A percentile compares a stretch with the other conserved stretches of the same genome.
phyloP scores from a whole-genome alignment of 73 alveolate genomes.

The Halteria grandinella region DNA sequence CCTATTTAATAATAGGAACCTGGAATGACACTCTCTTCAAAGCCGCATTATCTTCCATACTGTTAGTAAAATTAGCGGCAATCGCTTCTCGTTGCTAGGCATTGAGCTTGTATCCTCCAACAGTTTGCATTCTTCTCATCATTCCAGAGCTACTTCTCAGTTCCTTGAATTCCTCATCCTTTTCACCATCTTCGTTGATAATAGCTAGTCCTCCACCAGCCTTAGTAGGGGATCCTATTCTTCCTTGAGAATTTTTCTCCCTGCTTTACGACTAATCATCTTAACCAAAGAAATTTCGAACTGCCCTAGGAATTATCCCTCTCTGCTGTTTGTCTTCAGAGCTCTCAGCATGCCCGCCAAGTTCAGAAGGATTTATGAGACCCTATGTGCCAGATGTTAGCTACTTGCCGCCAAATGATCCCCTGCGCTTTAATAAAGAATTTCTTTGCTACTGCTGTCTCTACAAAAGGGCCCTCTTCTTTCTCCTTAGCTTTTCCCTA shows the following conservation, averaged over 20 bases:
- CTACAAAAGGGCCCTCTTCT: constrained; percentile 1
- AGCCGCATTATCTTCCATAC: too few species aligned
- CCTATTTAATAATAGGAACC: too few species aligned
- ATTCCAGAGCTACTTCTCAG: too few species aligned
- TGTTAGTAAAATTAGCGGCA: too few species aligned
- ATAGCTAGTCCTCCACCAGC: too few species aligned
- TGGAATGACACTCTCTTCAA: too few species aligned
- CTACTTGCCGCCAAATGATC: background rate
- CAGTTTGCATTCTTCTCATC: too few species aligned
- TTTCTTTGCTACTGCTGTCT: background rate
- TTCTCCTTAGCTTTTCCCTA: background rate
- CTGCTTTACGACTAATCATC: background rate
- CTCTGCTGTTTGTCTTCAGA: background rate
- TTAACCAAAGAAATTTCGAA: background rate
- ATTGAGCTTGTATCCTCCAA: too few species aligned
- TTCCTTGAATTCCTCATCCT: too few species aligned
- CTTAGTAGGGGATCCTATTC: too few species aligned
- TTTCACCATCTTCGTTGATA: too few species aligned
- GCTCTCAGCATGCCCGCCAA: background rate
- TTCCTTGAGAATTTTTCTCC: background rate
- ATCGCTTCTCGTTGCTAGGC: too few species aligned
- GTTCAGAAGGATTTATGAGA: background rate
- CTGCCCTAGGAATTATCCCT: background rate
- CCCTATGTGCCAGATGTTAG: background rate
- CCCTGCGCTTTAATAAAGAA: background rate